phyloP scores from a whole-genome alignment of 2,329 filamentous ascomycete species.

The Mollisiaceae sp. region DNA sequence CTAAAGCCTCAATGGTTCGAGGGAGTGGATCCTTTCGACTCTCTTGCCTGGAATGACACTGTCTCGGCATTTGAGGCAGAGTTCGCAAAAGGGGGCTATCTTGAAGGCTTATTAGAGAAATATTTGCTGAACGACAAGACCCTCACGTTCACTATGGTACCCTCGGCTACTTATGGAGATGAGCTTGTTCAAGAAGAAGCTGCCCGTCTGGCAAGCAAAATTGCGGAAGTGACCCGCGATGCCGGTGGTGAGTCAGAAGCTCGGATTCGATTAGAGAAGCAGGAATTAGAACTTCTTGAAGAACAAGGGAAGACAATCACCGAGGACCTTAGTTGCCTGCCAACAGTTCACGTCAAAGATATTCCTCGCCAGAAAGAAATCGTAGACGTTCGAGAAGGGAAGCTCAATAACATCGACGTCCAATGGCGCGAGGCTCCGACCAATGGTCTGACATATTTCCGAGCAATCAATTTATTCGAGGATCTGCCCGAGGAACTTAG shows the following conservation, averaged over 20 bases:
- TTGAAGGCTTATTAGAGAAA: conserved; percentile 85
- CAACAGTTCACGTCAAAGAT: conserved; percentile 85
- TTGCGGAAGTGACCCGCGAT: conserved; percentile 69
- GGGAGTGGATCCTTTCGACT: conserved; percentile 88
- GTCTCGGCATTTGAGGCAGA: conserved; percentile 80
- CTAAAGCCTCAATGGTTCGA: conserved; percentile 95
- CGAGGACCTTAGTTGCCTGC: conserved; percentile 85
- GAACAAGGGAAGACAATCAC: conserved; percentile 85
- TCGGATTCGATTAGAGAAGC: conserved; percentile 71
- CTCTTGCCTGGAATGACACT: conserved; percentile 89
- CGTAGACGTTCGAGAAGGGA: conserved; percentile 65
- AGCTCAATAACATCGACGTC: conserved; percentile 67
- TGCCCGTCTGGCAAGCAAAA: conserved; percentile 73
- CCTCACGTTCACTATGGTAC: conserved; percentile 92
- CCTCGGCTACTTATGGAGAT: conserved; percentile 74
- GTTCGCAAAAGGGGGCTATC: conserved; percentile 76
- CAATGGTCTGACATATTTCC: conserved; percentile 95
- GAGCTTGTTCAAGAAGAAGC: conserved; percentile 80
- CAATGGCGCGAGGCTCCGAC: conserved; percentile 94
- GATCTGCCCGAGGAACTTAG: conserved; percentile 84
- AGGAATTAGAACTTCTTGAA: conserved; percentile 78
- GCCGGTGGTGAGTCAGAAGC: conserved; percentile 76
- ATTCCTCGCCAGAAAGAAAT: conserved; percentile 79
- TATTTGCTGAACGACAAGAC: conserved; percentile 88
- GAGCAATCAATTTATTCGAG: conserved; percentile 80